A percentile compares a stretch with the other conserved stretches of the same genome.
These are phyloP conservation scores for Xylariaceae sp. DNA, from an alignment of 2,329 filamentous ascomycete species.

Conservation along the genomic window DNA sequence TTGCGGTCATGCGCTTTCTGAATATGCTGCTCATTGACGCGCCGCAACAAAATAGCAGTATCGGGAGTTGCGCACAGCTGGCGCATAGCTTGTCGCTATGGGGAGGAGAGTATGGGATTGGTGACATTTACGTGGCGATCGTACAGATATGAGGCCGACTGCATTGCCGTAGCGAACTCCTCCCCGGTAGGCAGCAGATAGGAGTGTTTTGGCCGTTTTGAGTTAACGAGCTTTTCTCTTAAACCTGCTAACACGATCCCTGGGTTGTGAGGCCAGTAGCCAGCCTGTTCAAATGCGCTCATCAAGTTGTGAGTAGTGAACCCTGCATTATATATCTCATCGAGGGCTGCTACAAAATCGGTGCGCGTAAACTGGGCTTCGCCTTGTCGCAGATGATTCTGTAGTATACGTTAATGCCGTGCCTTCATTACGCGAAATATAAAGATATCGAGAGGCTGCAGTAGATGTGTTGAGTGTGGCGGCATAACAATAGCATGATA, in stretches of 20 bases:
- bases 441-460: not conserved
- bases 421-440: not conserved
- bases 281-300: not conserved
- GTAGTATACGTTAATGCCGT: not conserved
- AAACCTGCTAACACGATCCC: not conserved
- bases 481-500: not conserved
- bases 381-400: not conserved
- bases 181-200: not conserved
- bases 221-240: not conserved
- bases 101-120: not conserved
- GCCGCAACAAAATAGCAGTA: not conserved
- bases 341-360: not conserved
- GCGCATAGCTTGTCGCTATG: not conserved
- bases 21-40: not conserved
- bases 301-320: not conserved
- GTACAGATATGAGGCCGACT: not conserved
- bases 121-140: not conserved
- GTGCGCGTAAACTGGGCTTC: not conserved
- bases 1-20: not conserved
- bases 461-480: not conserved
- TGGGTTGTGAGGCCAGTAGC: not conserved
- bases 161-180: not conserved
- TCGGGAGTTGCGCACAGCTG: not conserved
- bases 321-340: not conserved
- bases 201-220: not conserved